Base-by-base conservation (phyloP, 2,329 filamentous ascomycete genomes). In the Ascochyta koolunga region DNA sequence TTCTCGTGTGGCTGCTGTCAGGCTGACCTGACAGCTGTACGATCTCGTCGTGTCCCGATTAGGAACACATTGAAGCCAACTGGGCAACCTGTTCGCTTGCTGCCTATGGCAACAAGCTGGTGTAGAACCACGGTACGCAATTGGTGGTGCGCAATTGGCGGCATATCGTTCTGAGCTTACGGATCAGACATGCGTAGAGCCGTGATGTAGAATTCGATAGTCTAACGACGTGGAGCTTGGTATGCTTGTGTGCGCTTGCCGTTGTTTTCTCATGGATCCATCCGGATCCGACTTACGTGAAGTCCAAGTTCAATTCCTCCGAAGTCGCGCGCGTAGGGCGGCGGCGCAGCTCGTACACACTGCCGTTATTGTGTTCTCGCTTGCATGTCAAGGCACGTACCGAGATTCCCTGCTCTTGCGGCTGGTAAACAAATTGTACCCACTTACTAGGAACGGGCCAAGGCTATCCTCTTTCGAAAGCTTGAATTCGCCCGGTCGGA, bases 401-500 rank as follows among this genome's bases (percentile, higher is more conserved):
- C 52, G 52, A 56, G 47, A 45, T 42, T 38, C 52, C 52, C 27
- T 56, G 52, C 36, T 50, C 40, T 25, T 47, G 47, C 42, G 42
- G 52, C 52, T 56, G 47, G 52, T 19, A 50, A 43, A 41, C 38
- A 27, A 45, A 50, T 32, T 27, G 49, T 45, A 45, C 22, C 43
- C 49, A 44, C 48, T 31, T 48, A 38, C 29, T 48, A 41, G 39
- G 40, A 33, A 36, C 35, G 35, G 35, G 32, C 36, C 29, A 36
- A 45, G 35, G 18, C 31, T 45, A 37, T 49, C 40, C 40, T 40
- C 11, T 9, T 45, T 45, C 19, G n/a, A 19, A 27, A 40, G 11
- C 6, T 25, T 19, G 24, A 31, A 27, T 36, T 29, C 24, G 49
- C 13, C 46, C 61, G 64, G 63, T 61, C 62, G 63, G 60, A 60